Evolutionary conservation across 176 grass and related monocot genomes (phyloP).

Genomic region (Aegilops umbellulata): DNA sequence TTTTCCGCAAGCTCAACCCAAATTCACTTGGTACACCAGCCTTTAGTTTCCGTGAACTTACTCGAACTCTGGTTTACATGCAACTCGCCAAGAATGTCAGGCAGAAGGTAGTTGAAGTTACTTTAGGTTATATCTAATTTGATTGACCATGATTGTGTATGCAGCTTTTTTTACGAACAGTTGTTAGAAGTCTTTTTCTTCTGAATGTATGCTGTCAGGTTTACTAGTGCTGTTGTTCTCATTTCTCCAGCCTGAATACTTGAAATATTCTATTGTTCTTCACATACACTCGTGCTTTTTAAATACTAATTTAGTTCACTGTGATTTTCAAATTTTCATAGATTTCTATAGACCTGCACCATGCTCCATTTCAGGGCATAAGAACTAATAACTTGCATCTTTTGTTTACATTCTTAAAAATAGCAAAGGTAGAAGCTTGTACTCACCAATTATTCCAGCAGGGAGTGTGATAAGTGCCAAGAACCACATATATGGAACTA

Average conservation of each 20-base stretch:
- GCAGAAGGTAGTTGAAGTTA: neutral
- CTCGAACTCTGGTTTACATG: constrained; percentile 1
- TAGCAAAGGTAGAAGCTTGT: constrained; percentile 5
- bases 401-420: too few relatives aligned
- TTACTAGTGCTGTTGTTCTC: constrained; percentile 7
- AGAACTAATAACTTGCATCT: too few relatives aligned
- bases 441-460: constrained; percentile 57
- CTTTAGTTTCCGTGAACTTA: neutral
- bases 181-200: neutral
- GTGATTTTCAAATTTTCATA: neutral
- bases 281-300: neutral
- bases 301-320: constrained; percentile 2
- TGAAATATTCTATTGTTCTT: neutral
- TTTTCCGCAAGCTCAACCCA: neutral
- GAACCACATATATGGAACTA: constrained; percentile 59
- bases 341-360: too few relatives aligned
- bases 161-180: neutral
- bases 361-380: too few relatives aligned
- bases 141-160: neutral
- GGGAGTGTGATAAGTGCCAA: constrained; percentile 67
- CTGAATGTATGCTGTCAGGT: neutral
- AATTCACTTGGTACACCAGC: neutral
- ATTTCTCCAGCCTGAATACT: constrained; percentile 1
- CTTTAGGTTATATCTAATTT: neutral
- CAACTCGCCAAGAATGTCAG: neutral